phyloP scores from a whole-genome alignment of 306 rosid genomes.

The Rosa lucieae region DNA sequence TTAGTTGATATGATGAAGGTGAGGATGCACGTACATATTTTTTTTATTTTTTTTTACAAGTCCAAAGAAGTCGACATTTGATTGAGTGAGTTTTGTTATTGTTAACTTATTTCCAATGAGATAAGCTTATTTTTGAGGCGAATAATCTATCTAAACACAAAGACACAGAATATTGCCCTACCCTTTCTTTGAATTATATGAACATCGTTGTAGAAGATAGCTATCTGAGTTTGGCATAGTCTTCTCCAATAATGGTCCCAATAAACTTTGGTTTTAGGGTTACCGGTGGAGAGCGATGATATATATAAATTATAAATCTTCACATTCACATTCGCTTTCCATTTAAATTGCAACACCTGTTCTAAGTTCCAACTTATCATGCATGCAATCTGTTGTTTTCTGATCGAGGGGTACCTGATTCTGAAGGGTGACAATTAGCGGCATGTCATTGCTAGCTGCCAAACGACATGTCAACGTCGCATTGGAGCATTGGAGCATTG shows the following conservation, averaged over 20 bases:
- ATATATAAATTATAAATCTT: neutral
- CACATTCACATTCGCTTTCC: neutral
- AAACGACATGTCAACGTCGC: conserved; percentile 9
- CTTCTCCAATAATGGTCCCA: neutral
- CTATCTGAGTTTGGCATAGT: neutral
- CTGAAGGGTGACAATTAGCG: conserved; percentile 15
- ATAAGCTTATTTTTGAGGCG: neutral
- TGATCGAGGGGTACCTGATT: conserved; percentile 23
- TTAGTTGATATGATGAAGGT: neutral
- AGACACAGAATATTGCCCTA: neutral
- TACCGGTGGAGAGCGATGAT: neutral
- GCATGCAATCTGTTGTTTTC: conserved; percentile 19
- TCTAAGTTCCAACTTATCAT: conserved; percentile 8
- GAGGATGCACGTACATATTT: too few species aligned
- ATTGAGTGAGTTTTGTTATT: neutral
- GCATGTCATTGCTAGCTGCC: conserved; percentile 9
- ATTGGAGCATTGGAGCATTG: neutral
- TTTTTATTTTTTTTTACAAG: too few species aligned
- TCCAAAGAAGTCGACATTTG: too few species aligned
- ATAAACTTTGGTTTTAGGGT: neutral
- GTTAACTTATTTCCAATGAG: neutral
- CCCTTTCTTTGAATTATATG: neutral
- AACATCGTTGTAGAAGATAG: neutral
- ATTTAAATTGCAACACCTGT: conserved; percentile 14
- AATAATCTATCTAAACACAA: neutral